phyloP scores from a whole-genome alignment of 495 filamentous ascomycete species.

The Neurospora sp. region DNA sequence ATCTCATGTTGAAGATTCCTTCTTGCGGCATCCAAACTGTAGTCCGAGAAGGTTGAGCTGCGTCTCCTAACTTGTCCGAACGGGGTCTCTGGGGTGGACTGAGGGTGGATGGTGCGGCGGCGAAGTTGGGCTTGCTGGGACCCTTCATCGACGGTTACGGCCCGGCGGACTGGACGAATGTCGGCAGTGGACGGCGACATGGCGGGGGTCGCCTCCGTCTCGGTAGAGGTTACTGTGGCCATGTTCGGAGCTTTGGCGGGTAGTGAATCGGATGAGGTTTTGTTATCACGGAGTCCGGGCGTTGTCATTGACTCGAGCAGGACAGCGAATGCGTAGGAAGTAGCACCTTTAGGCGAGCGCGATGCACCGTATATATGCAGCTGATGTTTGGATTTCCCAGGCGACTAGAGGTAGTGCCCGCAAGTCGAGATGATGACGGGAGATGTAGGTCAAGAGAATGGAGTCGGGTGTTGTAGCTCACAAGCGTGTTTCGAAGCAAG shows the following conservation, averaged over 20 bases:
- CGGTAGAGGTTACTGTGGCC: background rate
- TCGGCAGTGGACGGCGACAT: conserved; percentile 13
- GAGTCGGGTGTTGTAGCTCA: background rate
- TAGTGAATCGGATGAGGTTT: background rate
- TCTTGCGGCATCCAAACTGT: conserved; percentile 53
- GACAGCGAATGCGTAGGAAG: background rate
- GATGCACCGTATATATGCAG: background rate
- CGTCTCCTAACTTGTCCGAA: conserved; percentile 40
- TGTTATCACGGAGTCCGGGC: background rate
- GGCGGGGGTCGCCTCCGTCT: conserved; percentile 8
- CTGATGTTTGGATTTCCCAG: background rate
- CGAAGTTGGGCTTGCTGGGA: conserved; percentile 8
- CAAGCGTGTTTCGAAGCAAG: background rate
- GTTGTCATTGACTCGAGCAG: background rate
- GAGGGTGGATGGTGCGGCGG: background rate
- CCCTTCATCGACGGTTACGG: conserved; percentile 26
- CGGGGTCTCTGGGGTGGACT: conserved; percentile 14
- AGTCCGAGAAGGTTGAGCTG: conserved; percentile 68
- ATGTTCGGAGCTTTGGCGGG: background rate
- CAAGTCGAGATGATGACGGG: background rate
- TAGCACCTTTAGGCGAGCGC: background rate
- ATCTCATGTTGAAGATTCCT: conserved; percentile 61
- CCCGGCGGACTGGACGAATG: conserved; percentile 21
- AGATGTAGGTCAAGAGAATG: background rate
- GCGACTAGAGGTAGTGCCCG: background rate